Base-by-base conservation (phyloP, 2,329 filamentous ascomycete species). In the Pezicula neosporulosa region DNA sequence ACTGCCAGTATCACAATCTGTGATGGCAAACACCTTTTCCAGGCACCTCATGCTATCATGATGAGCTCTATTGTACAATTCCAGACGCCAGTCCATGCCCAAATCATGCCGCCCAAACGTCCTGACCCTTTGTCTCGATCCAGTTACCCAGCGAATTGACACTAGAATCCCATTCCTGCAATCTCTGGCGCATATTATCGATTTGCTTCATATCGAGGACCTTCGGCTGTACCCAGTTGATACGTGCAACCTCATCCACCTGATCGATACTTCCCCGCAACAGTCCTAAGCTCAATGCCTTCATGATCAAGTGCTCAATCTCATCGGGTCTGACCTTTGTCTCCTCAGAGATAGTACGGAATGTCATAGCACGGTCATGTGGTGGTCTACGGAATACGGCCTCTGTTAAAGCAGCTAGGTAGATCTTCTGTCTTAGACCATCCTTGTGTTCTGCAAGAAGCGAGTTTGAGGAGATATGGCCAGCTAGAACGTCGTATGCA, bases 201-300 rank as follows among this genome's bases (percentile, higher is more conserved):
- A 99, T 96, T 77, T 97, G 94, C 71, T 84, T 85, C 84, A 92
- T 90, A 70, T 97, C 94, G 60, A 99, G 75, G 30, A 99, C 92
- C 81, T 97, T 97, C 19, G 94, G 94, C 75, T 99, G 94, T 53
- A 99, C 94, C 94, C 94, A 99, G 65, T 93, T 93, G 72, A 99
- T 97, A 68, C 92, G 85, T 41, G 94, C 94, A 60, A 97, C 85
- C 71, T 92, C 87, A 44, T 90, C 90, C 30, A 99, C 94, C 74
- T 99, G 93, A 70, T 99, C 94, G 63, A 99, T 97, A 51, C 89
- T 94, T 43, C 94, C 94, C 60, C 87, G 83, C 60, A 99, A 76
- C 61, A 99, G 77, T 1, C 94, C 94, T 61, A 99, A 73, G 66
- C 92, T 97, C 63, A 99, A 74, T n/a, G 94, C 94, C 78, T 97